Conservation (phyloP, 2,329 filamentous ascomycete species). For the Colletotrichum lindemuthianum region DNA sequence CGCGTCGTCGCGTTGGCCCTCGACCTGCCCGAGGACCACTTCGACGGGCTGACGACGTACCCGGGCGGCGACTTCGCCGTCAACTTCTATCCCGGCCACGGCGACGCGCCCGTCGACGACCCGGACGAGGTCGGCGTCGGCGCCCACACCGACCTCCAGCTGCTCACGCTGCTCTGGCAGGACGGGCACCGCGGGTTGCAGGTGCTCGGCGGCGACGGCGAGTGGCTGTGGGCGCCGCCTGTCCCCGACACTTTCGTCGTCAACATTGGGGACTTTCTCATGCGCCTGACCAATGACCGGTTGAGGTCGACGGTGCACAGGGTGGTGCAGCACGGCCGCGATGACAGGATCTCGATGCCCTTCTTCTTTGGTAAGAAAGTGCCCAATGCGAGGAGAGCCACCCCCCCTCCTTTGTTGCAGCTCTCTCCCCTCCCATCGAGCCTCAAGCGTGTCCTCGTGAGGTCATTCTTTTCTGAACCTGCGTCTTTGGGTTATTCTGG, state of each 20-base stretch:
- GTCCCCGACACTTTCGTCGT: conserved; percentile 40
- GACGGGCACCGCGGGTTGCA: conserved; percentile 46
- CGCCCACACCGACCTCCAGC: conserved; percentile 59
- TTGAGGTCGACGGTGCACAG: conserved; percentile 39
- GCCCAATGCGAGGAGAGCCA: background rate
- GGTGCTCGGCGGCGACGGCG: conserved; percentile 38
- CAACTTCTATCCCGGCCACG: conserved; percentile 39
- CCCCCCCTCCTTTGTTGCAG: background rate
- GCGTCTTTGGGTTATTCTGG: background rate
- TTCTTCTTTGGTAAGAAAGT: conserved; percentile 59
- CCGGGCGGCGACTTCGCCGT: conserved; percentile 40
- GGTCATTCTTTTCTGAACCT: background rate
- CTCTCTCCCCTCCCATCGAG: background rate
- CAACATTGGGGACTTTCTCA: conserved; percentile 42
- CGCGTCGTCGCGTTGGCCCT: conserved; percentile 39
- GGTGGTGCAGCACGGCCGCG: conserved; percentile 31
- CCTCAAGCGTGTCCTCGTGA: background rate
- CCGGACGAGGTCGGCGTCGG: conserved; percentile 52
- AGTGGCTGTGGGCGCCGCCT: conserved; percentile 41
- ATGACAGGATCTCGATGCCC: conserved; percentile 55
- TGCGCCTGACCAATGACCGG: conserved; percentile 40
- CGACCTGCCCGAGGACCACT: conserved; percentile 37
- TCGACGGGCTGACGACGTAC: conserved; percentile 34
- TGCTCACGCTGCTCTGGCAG: conserved; percentile 59
- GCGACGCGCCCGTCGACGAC: conserved; percentile 26